These are phyloP conservation scores for Jaltomata sinuosa DNA, from an alignment of 257 asterid genomes.

Conservation along the genomic window DNA sequence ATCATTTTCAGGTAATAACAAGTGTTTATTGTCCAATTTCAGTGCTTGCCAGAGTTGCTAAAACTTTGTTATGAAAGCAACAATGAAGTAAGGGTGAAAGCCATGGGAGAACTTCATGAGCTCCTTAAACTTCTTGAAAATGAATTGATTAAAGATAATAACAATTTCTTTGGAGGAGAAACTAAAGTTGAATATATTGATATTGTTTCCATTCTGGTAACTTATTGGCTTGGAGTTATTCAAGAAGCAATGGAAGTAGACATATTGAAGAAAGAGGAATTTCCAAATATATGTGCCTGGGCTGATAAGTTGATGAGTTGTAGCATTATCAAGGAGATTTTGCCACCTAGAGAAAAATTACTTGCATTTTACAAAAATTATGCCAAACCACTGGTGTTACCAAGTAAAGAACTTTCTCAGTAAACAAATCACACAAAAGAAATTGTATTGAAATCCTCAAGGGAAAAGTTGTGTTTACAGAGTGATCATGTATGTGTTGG, in stretches of 20 bases:
- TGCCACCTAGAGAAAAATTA: constrained; percentile 2
- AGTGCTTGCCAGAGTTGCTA: not conserved
- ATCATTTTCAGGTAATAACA: not conserved
- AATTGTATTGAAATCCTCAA: not conserved
- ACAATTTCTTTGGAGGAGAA: not conserved
- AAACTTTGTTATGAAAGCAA: not conserved
- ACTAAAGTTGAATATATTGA: not conserved
- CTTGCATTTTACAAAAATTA: not conserved
- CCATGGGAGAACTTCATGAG: not conserved
- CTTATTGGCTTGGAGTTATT: constrained; percentile 1
- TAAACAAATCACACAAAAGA: not conserved
- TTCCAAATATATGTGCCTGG: constrained; percentile 4
- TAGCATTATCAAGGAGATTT: not conserved
- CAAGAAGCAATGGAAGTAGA: not conserved
- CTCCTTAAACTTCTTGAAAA: constrained; percentile 2
- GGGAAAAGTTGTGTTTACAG: not conserved
- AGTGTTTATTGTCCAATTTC: not conserved
- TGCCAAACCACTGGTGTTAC: not conserved
- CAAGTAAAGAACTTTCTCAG: not conserved
- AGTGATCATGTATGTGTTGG: not conserved
- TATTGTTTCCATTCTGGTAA: not conserved
- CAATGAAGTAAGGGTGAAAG: not conserved
- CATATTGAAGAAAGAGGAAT: not conserved
- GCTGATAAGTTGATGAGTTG: not conserved
- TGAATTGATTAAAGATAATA: not conserved